Evolutionary conservation across 768 basidiomycete genomes (phyloP), one percentile per base, ranked within the genome.

Genomic region (Hygrocybe coccinea): DNA sequence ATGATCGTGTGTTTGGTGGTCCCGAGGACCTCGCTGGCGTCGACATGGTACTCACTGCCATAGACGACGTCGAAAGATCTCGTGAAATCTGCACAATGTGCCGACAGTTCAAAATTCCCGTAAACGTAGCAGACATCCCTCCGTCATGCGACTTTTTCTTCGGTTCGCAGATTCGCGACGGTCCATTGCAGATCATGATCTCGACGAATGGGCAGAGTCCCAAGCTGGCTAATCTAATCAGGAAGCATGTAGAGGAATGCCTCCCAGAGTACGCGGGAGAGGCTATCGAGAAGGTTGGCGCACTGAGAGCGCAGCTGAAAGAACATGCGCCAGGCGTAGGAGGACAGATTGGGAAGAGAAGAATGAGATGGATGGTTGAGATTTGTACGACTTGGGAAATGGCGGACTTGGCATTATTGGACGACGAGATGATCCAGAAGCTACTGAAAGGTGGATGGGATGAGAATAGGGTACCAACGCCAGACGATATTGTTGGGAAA

Each of bases 91-190:
- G 81, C 64, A 64, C 77, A 8, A 73, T 86, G 62, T 89, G 88
- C 62, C 74, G 92, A 53, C 74, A 78, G 22, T 76, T 70, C 52
- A 80, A 76, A 46, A 87, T 97, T 49, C 92, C 94, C 6, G 87
- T 95, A 53, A 99, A 99, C 70, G 92, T 93, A 58, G 97, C 97
- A 37, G 95, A 99, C 73, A 88, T 97, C 57, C 97, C 97, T 2
- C 84, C 89, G 43, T 82, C 86, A 41, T 99, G 97, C 77, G 95
- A 99, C 71, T 99, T 99, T 66, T 98, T 95, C 76, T 99, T 98
- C 73, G 97, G 97, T 49, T 89, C 91, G 2, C 90, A 92, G 68
- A 84, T 97, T 57, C 86, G 91, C 29, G 80, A 85, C 57, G 95
- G 95, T 0, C 91, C 95, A 0, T 74, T 99, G 21, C 94, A 97